Base-by-base conservation (phyloP, 192 early-diverging fungal species). In the Entomortierella beljakovae region DNA sequence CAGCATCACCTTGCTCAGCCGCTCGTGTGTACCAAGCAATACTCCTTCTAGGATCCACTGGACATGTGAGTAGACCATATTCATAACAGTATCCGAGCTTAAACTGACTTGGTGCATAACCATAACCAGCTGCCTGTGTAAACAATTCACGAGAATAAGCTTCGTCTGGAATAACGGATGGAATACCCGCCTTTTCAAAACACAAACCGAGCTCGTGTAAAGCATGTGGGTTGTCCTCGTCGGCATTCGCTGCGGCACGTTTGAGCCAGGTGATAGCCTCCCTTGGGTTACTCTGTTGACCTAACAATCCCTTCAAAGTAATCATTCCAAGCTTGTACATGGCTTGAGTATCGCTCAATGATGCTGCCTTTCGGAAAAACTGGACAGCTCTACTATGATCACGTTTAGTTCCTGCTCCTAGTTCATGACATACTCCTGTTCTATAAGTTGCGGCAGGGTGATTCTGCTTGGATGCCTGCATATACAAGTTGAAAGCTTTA, bases 301-400 rank as follows among this genome's bases (percentile, higher is more conserved):
- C 89, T 43, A 98, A 81, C 64, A 89, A 69, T 6, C 97, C 97
- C 70, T 95, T 92, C 64, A 98, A 81, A 37, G 97, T 70, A 11
- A 99, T 93, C 89, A 96, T 92, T 28, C 95, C 98, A 18, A 97
- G 85, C 84, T 98, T 99, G 88, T 95, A 97, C 98, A 99, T 99
- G 28, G 94, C 96, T 0, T 95, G 90, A 18, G 96, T 93, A 61
- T 98, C 95, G 35, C 94, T 92, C 31, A 96, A 81, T 10, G 91
- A 89, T 0, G 96, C 97, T 0, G 96, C 94, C 85, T 99, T 98
- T 67, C 94, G 87, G 81, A 94, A 99, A 68, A 94, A 98, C 80
- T 97, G 95, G 28, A 95, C 85, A 1, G 97, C 91, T 6, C 94
- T 89, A n/a, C 83, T 73, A 26, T 88, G 84, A 77, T 98, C 96